Evolutionary conservation across 2,329 filamentous ascomycete species (phyloP).

Genomic region (Penicillium sp.): DNA sequence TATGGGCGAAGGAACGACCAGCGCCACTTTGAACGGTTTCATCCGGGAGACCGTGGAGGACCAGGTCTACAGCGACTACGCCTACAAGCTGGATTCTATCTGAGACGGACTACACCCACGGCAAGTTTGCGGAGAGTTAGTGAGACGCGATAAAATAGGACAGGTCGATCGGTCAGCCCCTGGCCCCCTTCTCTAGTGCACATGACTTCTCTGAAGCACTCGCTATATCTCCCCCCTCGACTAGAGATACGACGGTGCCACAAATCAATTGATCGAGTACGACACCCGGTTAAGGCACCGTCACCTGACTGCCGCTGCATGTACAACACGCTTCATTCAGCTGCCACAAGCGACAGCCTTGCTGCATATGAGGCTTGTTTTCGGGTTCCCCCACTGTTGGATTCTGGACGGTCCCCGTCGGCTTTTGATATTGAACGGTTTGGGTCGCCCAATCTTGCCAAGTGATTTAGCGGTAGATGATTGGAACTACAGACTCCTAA

Average conservation of each 20-base stretch:
- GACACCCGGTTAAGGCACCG: constrained; percentile 5
- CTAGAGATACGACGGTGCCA: not conserved
- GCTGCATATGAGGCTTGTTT: constrained; percentile 5
- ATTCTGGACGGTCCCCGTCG: not conserved
- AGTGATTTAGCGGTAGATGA: not conserved
- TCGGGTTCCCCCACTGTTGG: not conserved
- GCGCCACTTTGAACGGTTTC: constrained; percentile 55
- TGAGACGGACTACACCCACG: constrained; percentile 22
- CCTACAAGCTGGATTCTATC: constrained; percentile 38
- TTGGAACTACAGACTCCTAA: not conserved
- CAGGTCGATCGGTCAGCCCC: not conserved
- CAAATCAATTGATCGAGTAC: constrained; percentile 2
- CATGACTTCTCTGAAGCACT: not conserved
- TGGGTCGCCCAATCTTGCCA: not conserved
- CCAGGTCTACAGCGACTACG: constrained; percentile 48
- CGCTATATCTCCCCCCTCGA: not conserved
- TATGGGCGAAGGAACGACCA: constrained; percentile 42
- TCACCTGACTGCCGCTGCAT: constrained; percentile 17
- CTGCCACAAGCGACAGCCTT: constrained; percentile 6
- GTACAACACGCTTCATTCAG: constrained; percentile 2
- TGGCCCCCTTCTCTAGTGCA: not conserved
- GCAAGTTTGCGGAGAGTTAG: not conserved
- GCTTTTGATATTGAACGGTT: not conserved
- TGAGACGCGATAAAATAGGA: not conserved
- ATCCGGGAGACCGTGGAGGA: constrained; percentile 61